Percentiles rank a stretch among this genome's conserved stretches.
These are phyloP conservation scores for Eruca vesicaria DNA, from an alignment of 441 rosid genomes.

Conservation along the genomic window DNA sequence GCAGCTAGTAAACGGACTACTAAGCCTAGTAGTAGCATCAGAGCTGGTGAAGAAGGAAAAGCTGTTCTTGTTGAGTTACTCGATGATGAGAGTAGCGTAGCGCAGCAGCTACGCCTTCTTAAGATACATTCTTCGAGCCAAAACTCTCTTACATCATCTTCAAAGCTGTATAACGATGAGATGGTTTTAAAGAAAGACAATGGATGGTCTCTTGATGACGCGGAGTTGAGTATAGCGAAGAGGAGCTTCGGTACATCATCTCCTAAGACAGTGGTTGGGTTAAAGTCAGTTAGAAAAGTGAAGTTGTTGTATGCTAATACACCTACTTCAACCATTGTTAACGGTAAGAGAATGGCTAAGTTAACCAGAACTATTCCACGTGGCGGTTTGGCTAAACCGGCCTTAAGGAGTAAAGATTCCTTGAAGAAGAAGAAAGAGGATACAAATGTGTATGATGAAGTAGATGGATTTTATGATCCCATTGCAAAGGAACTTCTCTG, in stretches of 20 bases:
- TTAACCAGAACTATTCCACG: slow-evolving; percentile 56
- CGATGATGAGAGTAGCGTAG: slow-evolving; percentile 46
- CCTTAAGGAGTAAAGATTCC: slow-evolving; percentile 53
- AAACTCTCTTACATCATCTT: slow-evolving; percentile 35
- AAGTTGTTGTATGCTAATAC: slow-evolving; percentile 40
- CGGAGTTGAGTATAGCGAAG: slow-evolving; percentile 27
- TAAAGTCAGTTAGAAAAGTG: slow-evolving; percentile 55
- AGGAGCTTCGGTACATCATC: slow-evolving; percentile 35
- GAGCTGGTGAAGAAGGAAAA: slow-evolving; percentile 46
- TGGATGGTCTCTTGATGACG: slow-evolving; percentile 37
- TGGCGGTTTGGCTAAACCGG: slow-evolving; percentile 46
- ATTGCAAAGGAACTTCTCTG: slow-evolving; percentile 59
- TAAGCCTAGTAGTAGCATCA: slow-evolving; percentile 38
- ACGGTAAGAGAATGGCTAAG: slow-evolving; percentile 59
- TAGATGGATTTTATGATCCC: slow-evolving; percentile 39
- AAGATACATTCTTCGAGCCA: slow-evolving; percentile 44
- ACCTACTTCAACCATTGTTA: slow-evolving; percentile 46
- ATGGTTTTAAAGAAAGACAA: slow-evolving; percentile 19
- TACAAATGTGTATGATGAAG: slow-evolving; percentile 43
- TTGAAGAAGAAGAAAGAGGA: slow-evolving; percentile 72
- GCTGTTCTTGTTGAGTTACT: slow-evolving; percentile 56
- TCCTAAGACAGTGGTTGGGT: slow-evolving; percentile 49
- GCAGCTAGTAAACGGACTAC: slow-evolving; percentile 66
- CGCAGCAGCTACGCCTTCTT: slow-evolving; percentile 45
- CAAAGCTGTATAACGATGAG: slow-evolving; percentile 37